phyloP scores from a whole-genome alignment of 139 green algal species.

The Chlorella sp. region DNA sequence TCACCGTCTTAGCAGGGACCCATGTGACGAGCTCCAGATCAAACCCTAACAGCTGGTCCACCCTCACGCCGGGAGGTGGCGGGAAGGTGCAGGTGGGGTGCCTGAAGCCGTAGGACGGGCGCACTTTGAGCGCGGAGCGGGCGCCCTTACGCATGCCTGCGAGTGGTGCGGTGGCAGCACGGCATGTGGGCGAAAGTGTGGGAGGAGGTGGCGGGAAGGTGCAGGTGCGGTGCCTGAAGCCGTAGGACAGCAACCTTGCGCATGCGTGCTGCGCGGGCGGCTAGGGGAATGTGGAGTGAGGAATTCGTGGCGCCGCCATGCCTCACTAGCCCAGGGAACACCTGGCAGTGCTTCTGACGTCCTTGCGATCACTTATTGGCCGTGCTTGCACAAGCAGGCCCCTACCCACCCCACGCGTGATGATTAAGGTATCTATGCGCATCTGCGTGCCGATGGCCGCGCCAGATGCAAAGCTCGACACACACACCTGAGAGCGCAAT shows the following conservation, averaged over 20 bases:
- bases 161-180: not conserved
- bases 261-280: too few relatives aligned
- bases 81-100: slow-evolving; percentile 54
- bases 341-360: too few relatives aligned
- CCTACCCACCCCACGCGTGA: too few relatives aligned
- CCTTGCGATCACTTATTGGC: too few relatives aligned
- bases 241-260: slow-evolving; percentile 44
- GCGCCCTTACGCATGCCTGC: slow-evolving; percentile 47
- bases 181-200: not conserved
- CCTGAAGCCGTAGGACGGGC: slow-evolving; percentile 58
- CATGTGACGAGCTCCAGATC: slow-evolving; percentile 57
- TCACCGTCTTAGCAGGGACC: slow-evolving; percentile 28
- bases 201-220: slow-evolving; percentile 39
- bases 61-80: slow-evolving; percentile 30
- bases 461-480: too few relatives aligned
- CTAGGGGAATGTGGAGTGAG: too few relatives aligned
- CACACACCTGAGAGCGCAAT: slow-evolving; percentile 55
- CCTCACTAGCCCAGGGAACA: too few relatives aligned
- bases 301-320: too few relatives aligned
- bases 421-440: too few relatives aligned
- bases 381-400: too few relatives aligned
- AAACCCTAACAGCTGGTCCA: slow-evolving; percentile 31
- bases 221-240: slow-evolving; percentile 58
- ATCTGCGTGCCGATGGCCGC: too few relatives aligned
- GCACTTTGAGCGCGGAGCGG: slow-evolving; percentile 46